Conservation (phyloP, 176 grass and related monocot species). For the Lolium perenne region DNA sequence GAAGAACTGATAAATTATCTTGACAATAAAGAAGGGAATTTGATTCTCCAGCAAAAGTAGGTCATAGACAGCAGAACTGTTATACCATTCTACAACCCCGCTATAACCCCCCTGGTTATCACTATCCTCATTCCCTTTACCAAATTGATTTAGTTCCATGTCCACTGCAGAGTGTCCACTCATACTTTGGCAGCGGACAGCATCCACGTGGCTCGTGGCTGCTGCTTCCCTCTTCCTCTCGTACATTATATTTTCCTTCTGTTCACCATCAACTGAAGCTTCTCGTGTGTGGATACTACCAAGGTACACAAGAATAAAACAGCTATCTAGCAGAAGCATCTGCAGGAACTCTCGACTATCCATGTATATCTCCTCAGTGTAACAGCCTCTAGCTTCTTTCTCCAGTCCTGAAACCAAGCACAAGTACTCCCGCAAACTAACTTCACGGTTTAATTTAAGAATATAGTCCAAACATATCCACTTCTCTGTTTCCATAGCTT, state of each 20-base stretch:
- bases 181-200: background rate
- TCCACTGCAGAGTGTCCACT: background rate
- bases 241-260: fast-evolving
- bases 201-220: fast-evolving
- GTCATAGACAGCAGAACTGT: slow-evolving; percentile 27
- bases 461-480: slow-evolving; percentile 17
- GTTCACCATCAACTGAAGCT: background rate
- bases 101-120: background rate
- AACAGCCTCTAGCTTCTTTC: background rate
- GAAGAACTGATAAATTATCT: background rate
- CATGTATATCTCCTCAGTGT: background rate
- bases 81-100: background rate
- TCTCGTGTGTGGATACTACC: fast-evolving
- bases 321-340: slow-evolving; percentile 23
- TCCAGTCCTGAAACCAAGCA: background rate
- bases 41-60: slow-evolving; percentile 21
- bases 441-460: background rate
- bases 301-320: background rate
- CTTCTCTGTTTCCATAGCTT: background rate
- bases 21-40: background rate
- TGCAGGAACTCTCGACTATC: background rate
- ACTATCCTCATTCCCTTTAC: fast-evolving
- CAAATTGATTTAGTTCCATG: background rate
- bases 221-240: background rate
- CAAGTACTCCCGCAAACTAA: background rate